Conservation (phyloP, 2,329 filamentous ascomycete species). For the Hymenoscyphus albidus region DNA sequence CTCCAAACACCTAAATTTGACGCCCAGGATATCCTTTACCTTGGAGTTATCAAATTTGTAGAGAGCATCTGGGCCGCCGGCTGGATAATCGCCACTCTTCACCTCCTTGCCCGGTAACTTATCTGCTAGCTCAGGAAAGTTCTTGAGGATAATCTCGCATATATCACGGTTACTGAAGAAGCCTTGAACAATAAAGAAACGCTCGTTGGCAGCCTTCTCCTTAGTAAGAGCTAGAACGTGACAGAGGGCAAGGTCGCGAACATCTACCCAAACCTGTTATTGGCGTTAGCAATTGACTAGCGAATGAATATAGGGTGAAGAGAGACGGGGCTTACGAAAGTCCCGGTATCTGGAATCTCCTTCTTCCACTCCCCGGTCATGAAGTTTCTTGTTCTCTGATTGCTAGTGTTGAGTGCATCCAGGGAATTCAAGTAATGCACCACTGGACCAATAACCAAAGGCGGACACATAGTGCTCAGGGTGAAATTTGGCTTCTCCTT, state of each 20-base stretch:
- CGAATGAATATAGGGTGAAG: conserved; percentile 1
- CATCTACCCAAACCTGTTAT: conserved; percentile 51
- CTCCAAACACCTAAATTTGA: conserved; percentile 57
- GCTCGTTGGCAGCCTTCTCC: conserved; percentile 53
- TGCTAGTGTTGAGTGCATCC: conserved; percentile 68
- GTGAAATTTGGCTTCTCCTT: conserved; percentile 54
- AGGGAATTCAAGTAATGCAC: conserved; percentile 60
- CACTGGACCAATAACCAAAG: conserved; percentile 53
- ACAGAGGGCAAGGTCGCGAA: conserved; percentile 57
- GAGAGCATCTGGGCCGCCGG: conserved; percentile 41
- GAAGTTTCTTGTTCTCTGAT: conserved; percentile 61
- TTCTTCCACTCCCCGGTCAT: conserved; percentile 59
- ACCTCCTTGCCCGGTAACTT: conserved; percentile 44
- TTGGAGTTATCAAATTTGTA: conserved; percentile 54
- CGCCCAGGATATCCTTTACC: conserved; percentile 52
- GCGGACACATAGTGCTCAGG: conserved; percentile 58
- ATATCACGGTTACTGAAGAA: conserved; percentile 60
- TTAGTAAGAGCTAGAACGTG: conserved; percentile 59
- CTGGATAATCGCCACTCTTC: conserved; percentile 35
- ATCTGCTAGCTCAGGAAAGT: conserved; percentile 50
- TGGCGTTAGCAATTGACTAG: neutral
- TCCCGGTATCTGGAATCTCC: conserved; percentile 53
- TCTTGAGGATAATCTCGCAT: conserved; percentile 50
- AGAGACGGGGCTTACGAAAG: conserved; percentile 35
- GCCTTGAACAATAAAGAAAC: conserved; percentile 60